phyloP scores from a whole-genome alignment of 2,329 filamentous ascomycete species.

The Stachybotrys elegans region DNA sequence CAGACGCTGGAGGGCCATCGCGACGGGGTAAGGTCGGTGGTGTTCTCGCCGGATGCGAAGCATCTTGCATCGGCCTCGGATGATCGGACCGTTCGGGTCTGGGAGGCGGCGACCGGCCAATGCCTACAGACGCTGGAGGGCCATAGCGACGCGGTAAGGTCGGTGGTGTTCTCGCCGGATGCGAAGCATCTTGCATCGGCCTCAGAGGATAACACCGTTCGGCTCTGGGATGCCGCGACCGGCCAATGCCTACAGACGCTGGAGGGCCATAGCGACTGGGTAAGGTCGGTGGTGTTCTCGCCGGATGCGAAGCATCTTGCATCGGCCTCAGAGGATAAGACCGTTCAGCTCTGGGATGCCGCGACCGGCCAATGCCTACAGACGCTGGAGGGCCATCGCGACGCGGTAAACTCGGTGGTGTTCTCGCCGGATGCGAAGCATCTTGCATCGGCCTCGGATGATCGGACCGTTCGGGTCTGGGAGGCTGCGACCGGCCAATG shows the following conservation, averaged over 20 bases:
- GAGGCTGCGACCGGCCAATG: conserved; percentile 6
- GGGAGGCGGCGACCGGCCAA: not conserved
- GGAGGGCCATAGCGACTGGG: conserved; percentile 3
- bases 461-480: conserved; percentile 11
- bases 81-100: not conserved
- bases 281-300: conserved; percentile 5
- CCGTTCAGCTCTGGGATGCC: conserved; percentile 7
- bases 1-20: conserved; percentile 8
- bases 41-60: not conserved
- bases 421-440: conserved; percentile 9
- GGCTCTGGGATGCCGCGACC: conserved; percentile 6
- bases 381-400: conserved; percentile 7
- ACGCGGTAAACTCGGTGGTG: conserved; percentile 9
- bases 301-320: not conserved
- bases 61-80: not conserved
- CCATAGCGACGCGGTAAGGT: not conserved
- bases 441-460: conserved; percentile 8
- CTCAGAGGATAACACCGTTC: not conserved
- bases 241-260: conserved; percentile 8
- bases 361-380: conserved; percentile 3
- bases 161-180: conserved; percentile 3
- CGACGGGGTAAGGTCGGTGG: not conserved
- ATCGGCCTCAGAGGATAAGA: conserved; percentile 3
- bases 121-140: conserved; percentile 4
- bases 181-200: not conserved